Evolutionary conservation across 2,329 filamentous ascomycete species (phyloP), one percentile per base, ranked within the genome.

Genomic region (Fusarium anguioides): DNA sequence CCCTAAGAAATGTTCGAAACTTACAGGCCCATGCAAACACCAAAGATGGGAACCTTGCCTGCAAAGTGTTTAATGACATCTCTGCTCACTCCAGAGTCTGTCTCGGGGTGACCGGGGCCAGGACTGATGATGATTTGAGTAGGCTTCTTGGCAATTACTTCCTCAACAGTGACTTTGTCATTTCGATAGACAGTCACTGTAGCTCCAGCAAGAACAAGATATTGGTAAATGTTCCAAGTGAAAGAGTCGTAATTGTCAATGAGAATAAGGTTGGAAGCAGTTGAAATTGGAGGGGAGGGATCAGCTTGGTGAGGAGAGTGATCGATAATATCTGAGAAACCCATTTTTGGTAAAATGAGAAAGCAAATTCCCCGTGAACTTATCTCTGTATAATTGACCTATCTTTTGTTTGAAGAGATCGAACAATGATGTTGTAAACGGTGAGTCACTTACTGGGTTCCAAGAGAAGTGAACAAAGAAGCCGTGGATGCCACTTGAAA

Each of bases 191-290:
- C 96, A 6, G 90, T 92, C 48, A 97, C 96, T 2, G 84, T 91
- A 26, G 96, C 96, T 29, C 96, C 96, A 78, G 98, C 96, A n/a
- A 99, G 89, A 8, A 95, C 91, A 2, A 99, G 88, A 75, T 99
- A 99, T 79, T 99, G 96, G 79, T 98, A 99, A 60, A 99, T 93
- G 76, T 99, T 99, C 93, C 94, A 99, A 60, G 95, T 97, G 79
- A 99, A 99, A 5, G 96, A 98, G 80, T 99, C 96, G 80, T 98
- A 99, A 81, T 99, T 99, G 84, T 99, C 96, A 74, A 99, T 97
- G 67, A 99, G 86, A 66, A 99, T 87, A 59, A 99, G 86, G 79
- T 98, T 98, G 57, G 91, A 92, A 24, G 96, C 96, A 48, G 89
- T 94, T 23, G 90, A 78, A 51, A 97, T 84, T 33, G 89, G 89